Evolutionary conservation across 2,329 filamentous ascomycete genomes (phyloP), one percentile per base, ranked within the genome.

Genomic region (Curvularia hawaiiensis): DNA sequence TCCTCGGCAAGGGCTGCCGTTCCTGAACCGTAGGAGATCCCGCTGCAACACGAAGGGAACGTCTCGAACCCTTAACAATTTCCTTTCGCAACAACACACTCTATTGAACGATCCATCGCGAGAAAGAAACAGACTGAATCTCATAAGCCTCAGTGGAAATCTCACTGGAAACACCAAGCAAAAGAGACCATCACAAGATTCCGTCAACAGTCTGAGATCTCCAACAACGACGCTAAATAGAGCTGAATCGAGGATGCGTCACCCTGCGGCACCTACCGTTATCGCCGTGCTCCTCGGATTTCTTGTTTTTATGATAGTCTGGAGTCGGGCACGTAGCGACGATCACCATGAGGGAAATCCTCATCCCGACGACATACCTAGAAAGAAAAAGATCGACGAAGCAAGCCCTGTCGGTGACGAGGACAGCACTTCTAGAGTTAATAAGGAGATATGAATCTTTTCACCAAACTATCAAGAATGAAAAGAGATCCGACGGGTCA

Each of bases 291-390:
- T 76, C 0, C 63, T 76, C 0, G 69, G 71, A 1, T 68, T 76
- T 26, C 60, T 76, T 14, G 48, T 62, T 6, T 62, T 69, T 24
- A 64, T 76, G 52, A 18, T 74, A 2, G 31, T 73, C 9, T 73
- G 66, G 63, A 63, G 66, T 20, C 62, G 62, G 41, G 50, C 65
- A 31, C 54, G 67, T 24, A 56, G 56, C 47, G 70, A 70, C 43
- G 72, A 66, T 9, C 68, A 75, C 40, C 73, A 76, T 59, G 73
- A 76, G 48, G 73, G 73, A n/a, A 75, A 76, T 52, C 73, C 73
- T 33, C 68, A 74, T 61, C 69, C 70, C 2, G 60, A 69, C 35
- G 70, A 74, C 49, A 38, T 75, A 46, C 71, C 70, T 6, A 64
- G 39, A 39, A 65, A 74, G 65, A 59, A 51, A 28, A 38, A 55